Conservation (phyloP, 2,329 filamentous ascomycete genomes). For the Epichloe hybrida region DNA sequence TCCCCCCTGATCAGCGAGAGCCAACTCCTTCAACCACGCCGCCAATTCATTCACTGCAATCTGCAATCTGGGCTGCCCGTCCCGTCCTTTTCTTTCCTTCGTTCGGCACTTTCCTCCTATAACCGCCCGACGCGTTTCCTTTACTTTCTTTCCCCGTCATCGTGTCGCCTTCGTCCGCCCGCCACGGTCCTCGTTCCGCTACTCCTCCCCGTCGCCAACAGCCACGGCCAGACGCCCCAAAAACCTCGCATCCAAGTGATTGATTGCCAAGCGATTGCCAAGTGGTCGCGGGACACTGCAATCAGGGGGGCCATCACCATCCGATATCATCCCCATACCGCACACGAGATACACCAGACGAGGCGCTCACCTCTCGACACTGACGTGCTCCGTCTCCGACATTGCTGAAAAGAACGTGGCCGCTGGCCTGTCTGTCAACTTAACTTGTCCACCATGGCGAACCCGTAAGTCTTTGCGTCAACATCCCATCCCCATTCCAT, state of each 20-base stretch:
- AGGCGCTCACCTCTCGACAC: neutral
- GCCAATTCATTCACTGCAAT: neutral
- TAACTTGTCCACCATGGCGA: constrained; percentile 8
- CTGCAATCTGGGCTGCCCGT: neutral
- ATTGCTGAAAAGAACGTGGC: neutral
- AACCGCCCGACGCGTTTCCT: neutral
- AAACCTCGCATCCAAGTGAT: neutral
- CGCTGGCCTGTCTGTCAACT: neutral
- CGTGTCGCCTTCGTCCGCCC: neutral
- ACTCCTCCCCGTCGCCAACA: neutral
- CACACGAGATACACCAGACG: neutral
- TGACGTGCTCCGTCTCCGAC: neutral
- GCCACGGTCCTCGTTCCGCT: neutral
- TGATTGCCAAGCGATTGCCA: too few relatives aligned
- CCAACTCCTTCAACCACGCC: neutral
- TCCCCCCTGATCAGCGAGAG: neutral
- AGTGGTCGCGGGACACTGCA: neutral
- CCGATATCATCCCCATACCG: neutral
- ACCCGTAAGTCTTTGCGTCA: constrained; percentile 7
- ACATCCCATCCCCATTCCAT: too few relatives aligned
- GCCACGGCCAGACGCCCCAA: neutral
- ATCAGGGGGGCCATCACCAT: neutral
- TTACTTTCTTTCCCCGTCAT: neutral
- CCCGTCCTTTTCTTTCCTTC: neutral
- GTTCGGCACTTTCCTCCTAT: neutral